These are phyloP conservation scores for Kockiozyma suomiensis DNA, from an alignment of 805 yeast species.

Conservation along the genomic window DNA sequence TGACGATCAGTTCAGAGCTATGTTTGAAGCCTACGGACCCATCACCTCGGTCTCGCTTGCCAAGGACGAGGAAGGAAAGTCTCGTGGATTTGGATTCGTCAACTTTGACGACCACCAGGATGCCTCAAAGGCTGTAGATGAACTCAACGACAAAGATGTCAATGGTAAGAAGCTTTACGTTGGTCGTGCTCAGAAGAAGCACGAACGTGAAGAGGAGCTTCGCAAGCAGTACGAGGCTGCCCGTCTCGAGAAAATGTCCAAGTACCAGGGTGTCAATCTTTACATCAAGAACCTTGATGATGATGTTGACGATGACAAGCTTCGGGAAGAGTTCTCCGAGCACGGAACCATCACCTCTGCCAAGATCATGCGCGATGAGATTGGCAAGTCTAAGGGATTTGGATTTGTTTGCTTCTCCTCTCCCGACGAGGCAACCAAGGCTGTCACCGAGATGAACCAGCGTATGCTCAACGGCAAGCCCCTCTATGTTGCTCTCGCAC, in stretches of 20 bases:
- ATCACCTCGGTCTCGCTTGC: slow-evolving; percentile 83
- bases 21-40: slow-evolving; percentile 73
- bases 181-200: slow-evolving; percentile 99
- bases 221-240: slow-evolving; percentile 91
- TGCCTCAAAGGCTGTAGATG: slow-evolving; percentile 91
- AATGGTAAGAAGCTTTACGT: slow-evolving; percentile 87
- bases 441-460: slow-evolving; percentile 97
- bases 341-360: slow-evolving; percentile 95
- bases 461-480: slow-evolving; percentile 95
- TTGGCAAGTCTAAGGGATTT: slow-evolving; percentile 95
- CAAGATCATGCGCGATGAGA: slow-evolving; percentile 92
- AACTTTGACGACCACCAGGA: slow-evolving; percentile 85
- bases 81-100: slow-evolving; percentile 95
- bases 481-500: slow-evolving; percentile 96
- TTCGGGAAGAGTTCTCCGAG: slow-evolving; percentile 88
- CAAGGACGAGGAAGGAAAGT: slow-evolving; percentile 80
- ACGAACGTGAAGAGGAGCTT: slow-evolving; percentile 95
- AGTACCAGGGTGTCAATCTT: slow-evolving; percentile 97
- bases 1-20: slow-evolving; percentile 54
- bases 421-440: slow-evolving; percentile 99
- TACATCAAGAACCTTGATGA: slow-evolving; percentile 97
- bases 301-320: slow-evolving; percentile 83
- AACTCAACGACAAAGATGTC: slow-evolving; percentile 81
- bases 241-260: slow-evolving; percentile 85
- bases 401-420: slow-evolving; percentile 97